A percentile compares a stretch with the other conserved stretches of the same genome.
Evolutionary conservation across 495 filamentous ascomycete species (phyloP).

Genomic region (Annulohypoxylon moriforme): DNA sequence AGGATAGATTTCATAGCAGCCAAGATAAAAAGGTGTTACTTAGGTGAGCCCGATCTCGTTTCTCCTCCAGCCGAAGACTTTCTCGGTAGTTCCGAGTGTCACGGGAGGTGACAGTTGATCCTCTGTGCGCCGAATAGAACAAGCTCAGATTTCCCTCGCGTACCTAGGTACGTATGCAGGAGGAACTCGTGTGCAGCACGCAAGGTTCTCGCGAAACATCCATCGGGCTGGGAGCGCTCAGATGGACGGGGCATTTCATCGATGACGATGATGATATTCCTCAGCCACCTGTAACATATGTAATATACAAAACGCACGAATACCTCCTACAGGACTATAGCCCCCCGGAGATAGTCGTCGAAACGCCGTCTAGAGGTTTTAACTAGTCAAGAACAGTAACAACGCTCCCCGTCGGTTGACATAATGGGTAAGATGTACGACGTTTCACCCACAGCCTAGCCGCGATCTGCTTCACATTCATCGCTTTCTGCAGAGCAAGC

Average conservation of each 20-base stretch:
- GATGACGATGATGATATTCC: slow-evolving; percentile 14
- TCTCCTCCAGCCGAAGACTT: slow-evolving; percentile 32
- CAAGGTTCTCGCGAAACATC: slow-evolving; percentile 37
- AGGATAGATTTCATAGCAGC: background rate
- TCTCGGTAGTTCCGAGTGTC: slow-evolving; percentile 38
- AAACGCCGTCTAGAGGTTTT: background rate
- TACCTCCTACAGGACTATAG: background rate
- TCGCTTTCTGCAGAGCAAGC: slow-evolving; percentile 9
- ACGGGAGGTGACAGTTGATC: slow-evolving; percentile 26
- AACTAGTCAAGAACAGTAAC: background rate
- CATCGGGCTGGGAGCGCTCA: slow-evolving; percentile 22
- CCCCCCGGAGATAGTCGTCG: background rate
- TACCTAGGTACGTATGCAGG: slow-evolving; percentile 28
- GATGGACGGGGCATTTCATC: slow-evolving; percentile 4
- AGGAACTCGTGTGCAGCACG: slow-evolving; percentile 33
- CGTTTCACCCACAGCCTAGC: slow-evolving; percentile 33
- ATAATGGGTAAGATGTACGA: slow-evolving; percentile 15
- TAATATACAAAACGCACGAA: background rate
- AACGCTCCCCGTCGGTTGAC: background rate
- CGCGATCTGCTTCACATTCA: slow-evolving; percentile 28
- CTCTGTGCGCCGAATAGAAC: slow-evolving; percentile 16
- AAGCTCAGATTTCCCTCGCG: slow-evolving; percentile 14
- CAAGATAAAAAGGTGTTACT: slow-evolving; percentile 10
- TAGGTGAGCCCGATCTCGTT: slow-evolving; percentile 14
- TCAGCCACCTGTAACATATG: background rate